phyloP scores from a whole-genome alignment of 108 stramenopile genomes.

The Licmophora abbreviata region DNA sequence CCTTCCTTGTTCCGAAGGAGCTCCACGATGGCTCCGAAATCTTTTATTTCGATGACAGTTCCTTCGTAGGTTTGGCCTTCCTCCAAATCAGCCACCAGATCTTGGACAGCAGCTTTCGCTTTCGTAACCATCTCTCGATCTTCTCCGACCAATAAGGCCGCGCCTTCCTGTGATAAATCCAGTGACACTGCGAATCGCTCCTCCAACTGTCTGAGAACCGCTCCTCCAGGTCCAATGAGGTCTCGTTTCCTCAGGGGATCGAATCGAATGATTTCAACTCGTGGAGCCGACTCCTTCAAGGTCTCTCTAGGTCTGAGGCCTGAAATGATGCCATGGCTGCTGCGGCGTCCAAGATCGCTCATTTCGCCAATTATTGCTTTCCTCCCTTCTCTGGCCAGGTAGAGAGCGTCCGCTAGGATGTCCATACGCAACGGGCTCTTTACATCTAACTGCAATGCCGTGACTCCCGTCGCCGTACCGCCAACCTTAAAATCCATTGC shows the following conservation, averaged over 20 bases:
- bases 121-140: slow-evolving; percentile 40
- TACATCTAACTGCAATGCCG: slow-evolving; percentile 77
- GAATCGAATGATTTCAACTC: slow-evolving; percentile 46
- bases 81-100: slow-evolving; percentile 68
- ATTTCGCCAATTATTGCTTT: slow-evolving; percentile 63
- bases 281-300: slow-evolving; percentile 45
- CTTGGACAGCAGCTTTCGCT: slow-evolving; percentile 52
- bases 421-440: slow-evolving; percentile 36
- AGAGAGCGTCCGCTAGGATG: slow-evolving; percentile 48
- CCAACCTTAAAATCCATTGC: slow-evolving; percentile 94
- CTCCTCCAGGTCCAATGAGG: slow-evolving; percentile 62
- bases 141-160: slow-evolving; percentile 52
- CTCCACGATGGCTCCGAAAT: slow-evolving; percentile 84
- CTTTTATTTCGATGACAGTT: slow-evolving; percentile 73
- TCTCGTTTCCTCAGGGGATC: slow-evolving; percentile 54
- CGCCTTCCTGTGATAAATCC: slow-evolving; percentile 66
- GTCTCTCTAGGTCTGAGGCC: slow-evolving; percentile 21
- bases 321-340: slow-evolving; percentile 8
- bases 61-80: slow-evolving; percentile 68
- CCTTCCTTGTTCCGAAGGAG: slow-evolving; percentile 86
- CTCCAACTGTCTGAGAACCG: slow-evolving; percentile 55
- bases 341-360: slow-evolving; percentile 15
- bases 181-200: slow-evolving; percentile 53
- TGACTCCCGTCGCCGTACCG: slow-evolving; percentile 70
- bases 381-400: slow-evolving; percentile 58